Conservation (phyloP, 768 basidiomycete genomes). For the Obba rivulosa region DNA sequence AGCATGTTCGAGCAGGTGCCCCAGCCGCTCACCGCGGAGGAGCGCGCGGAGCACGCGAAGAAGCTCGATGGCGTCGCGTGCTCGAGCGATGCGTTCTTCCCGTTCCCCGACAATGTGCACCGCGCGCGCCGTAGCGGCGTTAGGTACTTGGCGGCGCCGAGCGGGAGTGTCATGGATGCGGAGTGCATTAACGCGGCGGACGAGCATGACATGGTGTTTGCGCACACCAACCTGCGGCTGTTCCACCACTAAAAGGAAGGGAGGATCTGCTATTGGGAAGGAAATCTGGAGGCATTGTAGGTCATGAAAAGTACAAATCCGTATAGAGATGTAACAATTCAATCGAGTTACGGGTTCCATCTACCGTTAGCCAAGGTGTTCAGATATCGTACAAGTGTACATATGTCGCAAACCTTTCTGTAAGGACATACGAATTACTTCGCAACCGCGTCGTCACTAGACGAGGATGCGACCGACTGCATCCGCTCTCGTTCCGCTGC, state of each 20-base stretch:
- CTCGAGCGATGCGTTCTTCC: constrained; percentile 99
- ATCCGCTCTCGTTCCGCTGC: constrained; percentile 37
- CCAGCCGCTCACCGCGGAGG: constrained; percentile 54
- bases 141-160: constrained; percentile 84
- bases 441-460: too few species aligned
- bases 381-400: too few species aligned
- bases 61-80: constrained; percentile 85
- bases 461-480: too few species aligned
- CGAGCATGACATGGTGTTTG: constrained; percentile 88
- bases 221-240: constrained; percentile 79
- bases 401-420: too few species aligned
- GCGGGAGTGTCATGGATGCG: constrained; percentile 94
- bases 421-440: too few species aligned
- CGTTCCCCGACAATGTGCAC: constrained; percentile 97
- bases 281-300: too few species aligned
- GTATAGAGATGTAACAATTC: too few species aligned
- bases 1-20: constrained; percentile 73
- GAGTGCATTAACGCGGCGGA: constrained; percentile 97
- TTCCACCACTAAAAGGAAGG: constrained; percentile 84
- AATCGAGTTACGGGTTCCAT: too few species aligned
- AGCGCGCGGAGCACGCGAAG: constrained; percentile 69
- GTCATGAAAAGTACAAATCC: too few species aligned
- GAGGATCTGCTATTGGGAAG: too few species aligned
- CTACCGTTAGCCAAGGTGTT: too few species aligned
- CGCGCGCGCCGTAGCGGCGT: constrained; percentile 90